Base-by-base conservation (phyloP, 257 asterid genomes). In the Thymus quinquecostatus region DNA sequence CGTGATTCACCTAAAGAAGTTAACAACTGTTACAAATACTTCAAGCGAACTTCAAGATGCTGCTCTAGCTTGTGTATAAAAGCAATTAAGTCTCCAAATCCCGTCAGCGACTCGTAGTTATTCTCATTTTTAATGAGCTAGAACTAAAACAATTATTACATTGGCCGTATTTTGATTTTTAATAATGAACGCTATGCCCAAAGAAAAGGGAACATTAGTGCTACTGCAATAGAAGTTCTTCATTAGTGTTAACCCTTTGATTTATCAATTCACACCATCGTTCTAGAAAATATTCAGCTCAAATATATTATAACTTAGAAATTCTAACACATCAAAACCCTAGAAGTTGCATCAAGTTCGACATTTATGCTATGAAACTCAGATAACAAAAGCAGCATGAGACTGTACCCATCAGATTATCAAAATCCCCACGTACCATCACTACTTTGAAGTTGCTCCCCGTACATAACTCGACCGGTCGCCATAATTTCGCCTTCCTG, bases 401-500 rank as follows among this genome's bases (percentile, higher is more conserved):
- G 47, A 70, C 9, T 49, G 10, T 33, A 47, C 44, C 38, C 40
- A 60, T 10, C 55, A 63, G 38, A 28, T 63, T 1, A 63, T 43
- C 29, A 33, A 70, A 72, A 64, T 34, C 40, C 60, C 32, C 55
- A 73, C 90, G 7, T 77, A 94, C 99, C 95, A 65, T 82, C 88
- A 69, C 73, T 74, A 57, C 69, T 66, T 70, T 81, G 90, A 75
- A 75, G 89, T 75, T 77, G 86, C 81, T 89, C 96, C 40, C 81
- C 82, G 4, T 86, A 82, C 72, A 71, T 86, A 47, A 82, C 84
- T 73, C 82, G 77, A 64, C 84, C 96, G 76, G 82, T 64, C 13
- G 79, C 86, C 76, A 32, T 34, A 47, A 86, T 72, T 78, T 89
- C 95, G 34, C 96, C 96, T 69, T 94, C 97, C 99, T 94, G 75